Percentiles rank a stretch among this genome's conserved stretches.
These are phyloP conservation scores for Parmales sp. DNA, from an alignment of 108 stramenopile genomes.

Conservation along the genomic window DNA sequence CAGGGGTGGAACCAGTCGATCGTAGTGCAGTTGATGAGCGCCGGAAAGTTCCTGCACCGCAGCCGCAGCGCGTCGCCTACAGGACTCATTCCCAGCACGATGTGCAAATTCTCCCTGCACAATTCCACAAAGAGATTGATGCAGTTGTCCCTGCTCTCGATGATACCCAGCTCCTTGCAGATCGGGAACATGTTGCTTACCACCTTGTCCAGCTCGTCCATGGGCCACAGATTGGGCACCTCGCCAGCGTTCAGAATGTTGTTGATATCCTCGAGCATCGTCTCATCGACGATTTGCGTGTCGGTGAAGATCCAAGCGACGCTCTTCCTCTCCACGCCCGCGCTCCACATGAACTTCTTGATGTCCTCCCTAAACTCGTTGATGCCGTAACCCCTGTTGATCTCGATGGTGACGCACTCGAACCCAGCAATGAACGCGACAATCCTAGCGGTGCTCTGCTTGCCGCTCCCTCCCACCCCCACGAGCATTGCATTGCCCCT, in stretches of 20 bases:
- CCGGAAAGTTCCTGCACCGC: constrained; percentile 47
- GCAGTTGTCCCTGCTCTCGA: constrained; percentile 47
- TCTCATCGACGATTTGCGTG: constrained; percentile 53
- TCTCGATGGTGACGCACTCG: constrained; percentile 41
- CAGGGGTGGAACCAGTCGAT: constrained; percentile 55
- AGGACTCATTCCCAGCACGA: constrained; percentile 47
- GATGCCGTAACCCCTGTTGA: constrained; percentile 46
- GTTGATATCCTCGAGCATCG: constrained; percentile 59
- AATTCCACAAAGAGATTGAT: constrained; percentile 30
- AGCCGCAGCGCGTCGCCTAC: constrained; percentile 51
- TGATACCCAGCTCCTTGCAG: constrained; percentile 40
- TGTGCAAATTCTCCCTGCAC: constrained; percentile 47
- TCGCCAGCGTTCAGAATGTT: constrained; percentile 56
- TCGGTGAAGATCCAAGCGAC: constrained; percentile 50
- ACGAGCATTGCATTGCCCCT: constrained; percentile 57
- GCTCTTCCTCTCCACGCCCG: constrained; percentile 41
- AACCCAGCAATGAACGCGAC: constrained; percentile 38
- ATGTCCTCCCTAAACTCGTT: constrained; percentile 53
- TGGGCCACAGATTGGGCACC: constrained; percentile 45
- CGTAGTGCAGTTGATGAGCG: constrained; percentile 54
- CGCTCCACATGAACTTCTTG: constrained; percentile 42
- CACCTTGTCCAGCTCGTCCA: constrained; percentile 44
- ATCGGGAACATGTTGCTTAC: constrained; percentile 40
- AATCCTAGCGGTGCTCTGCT: constrained; percentile 47
- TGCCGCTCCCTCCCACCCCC: constrained; percentile 50